These are phyloP conservation scores for Peronospora farinosa DNA, from an alignment of 352 stramenopile genomes.

Conservation along the genomic window DNA sequence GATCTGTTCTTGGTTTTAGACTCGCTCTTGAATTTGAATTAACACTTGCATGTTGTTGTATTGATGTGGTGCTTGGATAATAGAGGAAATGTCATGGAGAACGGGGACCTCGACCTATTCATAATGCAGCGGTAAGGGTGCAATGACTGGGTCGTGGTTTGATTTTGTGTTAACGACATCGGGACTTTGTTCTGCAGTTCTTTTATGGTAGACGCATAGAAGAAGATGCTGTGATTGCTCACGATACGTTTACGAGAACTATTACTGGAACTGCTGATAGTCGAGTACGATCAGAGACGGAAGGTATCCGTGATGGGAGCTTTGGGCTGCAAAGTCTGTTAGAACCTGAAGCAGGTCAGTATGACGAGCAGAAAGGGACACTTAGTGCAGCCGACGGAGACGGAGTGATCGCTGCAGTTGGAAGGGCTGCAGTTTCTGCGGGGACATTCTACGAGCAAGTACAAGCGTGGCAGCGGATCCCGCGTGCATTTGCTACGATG, in stretches of 20 bases:
- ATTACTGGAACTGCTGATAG: neutral
- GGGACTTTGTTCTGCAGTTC: constrained; percentile 12
- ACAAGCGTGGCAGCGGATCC: constrained; percentile 43
- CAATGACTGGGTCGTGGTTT: neutral
- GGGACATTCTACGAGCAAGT: constrained; percentile 41
- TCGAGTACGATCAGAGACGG: neutral
- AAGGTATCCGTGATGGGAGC: neutral
- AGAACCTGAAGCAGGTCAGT: constrained; percentile 5
- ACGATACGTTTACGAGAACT: neutral
- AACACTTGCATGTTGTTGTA: neutral
- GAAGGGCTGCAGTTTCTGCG: constrained; percentile 19
- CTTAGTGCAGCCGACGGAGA: neutral
- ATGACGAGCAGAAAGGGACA: neutral
- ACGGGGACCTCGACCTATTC: constrained; percentile 13
- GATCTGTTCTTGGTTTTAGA: neutral
- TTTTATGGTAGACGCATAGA: constrained; percentile 20
- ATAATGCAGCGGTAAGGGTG: constrained; percentile 20
- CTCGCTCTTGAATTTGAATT: no score
- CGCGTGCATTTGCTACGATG: constrained; percentile 35
- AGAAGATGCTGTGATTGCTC: constrained; percentile 2
- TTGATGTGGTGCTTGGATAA: neutral
- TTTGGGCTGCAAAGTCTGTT: constrained; percentile 21
- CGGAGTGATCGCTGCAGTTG: constrained; percentile 25
- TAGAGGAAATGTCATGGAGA: constrained; percentile 29
- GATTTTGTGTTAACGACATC: neutral